Percentiles rank a stretch among this genome's conserved stretches.
These are phyloP conservation scores for Ganoderma lucidum DNA, from an alignment of 1,284 basidiomycete genomes.

Conservation along the genomic window DNA sequence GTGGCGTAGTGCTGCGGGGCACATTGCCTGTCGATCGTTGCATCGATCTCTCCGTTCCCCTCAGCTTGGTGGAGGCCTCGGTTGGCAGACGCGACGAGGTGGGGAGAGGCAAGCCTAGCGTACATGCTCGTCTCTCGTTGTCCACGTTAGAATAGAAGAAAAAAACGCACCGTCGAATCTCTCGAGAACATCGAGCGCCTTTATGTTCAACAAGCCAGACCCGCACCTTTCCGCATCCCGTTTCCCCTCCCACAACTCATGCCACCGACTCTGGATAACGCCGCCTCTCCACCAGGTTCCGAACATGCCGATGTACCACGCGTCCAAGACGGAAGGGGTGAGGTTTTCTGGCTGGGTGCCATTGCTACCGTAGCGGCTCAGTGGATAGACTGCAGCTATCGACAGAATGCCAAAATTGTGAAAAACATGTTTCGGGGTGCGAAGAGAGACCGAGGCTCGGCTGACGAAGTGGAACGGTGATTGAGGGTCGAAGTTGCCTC, in stretches of 20 bases:
- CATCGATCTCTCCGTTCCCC: slow-evolving; percentile 65
- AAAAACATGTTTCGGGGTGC: slow-evolving; percentile 92
- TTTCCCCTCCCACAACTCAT: slow-evolving; percentile 65
- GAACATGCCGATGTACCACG: slow-evolving; percentile 89
- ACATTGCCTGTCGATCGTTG: slow-evolving; percentile 46
- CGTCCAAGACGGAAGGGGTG: slow-evolving; percentile 68
- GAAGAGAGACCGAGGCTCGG: slow-evolving; percentile 89
- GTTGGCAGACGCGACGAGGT: slow-evolving; percentile 31
- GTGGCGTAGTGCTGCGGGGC: slow-evolving; percentile 72
- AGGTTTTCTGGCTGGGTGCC: slow-evolving; percentile 40
- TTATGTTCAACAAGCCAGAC: slow-evolving; percentile 76
- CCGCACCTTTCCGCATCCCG: slow-evolving; percentile 78
- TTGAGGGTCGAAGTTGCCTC: slow-evolving; percentile 45
- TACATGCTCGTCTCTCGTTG: slow-evolving; percentile 14
- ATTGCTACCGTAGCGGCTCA: slow-evolving; percentile 42
- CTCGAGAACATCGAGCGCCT: slow-evolving; percentile 69
- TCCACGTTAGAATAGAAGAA: neutral
- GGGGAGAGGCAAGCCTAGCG: slow-evolving; percentile 56
- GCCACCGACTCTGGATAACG: slow-evolving; percentile 73
- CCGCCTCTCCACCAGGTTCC: slow-evolving; percentile 89
- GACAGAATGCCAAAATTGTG: slow-evolving; percentile 88
- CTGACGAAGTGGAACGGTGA: slow-evolving; percentile 88
- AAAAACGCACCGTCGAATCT: slow-evolving; percentile 62
- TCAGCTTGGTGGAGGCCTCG: slow-evolving; percentile 58
- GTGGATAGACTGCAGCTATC: slow-evolving; percentile 78